Base-by-base conservation (phyloP, 768 basidiomycete species). In the Phanerochaete carnosa region DNA sequence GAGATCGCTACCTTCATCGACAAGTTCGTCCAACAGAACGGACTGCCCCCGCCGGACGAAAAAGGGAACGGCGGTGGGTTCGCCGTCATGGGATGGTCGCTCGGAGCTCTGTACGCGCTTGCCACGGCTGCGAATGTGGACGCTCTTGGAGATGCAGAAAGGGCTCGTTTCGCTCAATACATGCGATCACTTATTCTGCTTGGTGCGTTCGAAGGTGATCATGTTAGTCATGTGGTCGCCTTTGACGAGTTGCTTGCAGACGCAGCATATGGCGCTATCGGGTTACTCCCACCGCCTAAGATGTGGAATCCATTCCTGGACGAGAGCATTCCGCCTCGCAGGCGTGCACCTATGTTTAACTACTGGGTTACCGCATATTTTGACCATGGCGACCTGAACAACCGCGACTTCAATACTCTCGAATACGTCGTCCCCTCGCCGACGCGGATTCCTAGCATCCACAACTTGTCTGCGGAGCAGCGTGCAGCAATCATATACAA, bases 321-420 rank as follows among this genome's bases (percentile, higher is more conserved):
- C 35, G 61, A 59, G 2, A 64, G 59, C 5, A 67, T 77, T 2
- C 72, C 73, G 8, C 56, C 58, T 7, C 54, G 58, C 0, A 58
- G 58, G 19, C 71, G 66, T 8, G 28, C 65, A 16, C 62, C 58
- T 3, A 63, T 66, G 8, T 72, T 72, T 55, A 58, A 52, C 22
- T 68, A 70, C 39, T 75, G 74, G 72, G 49, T 72, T 11, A 72
- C 72, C 0, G 55, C 64, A 1, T 77, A 76, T 60, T 76, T 72
- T 61, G 64, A 74, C 16, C 74, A 77, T 45, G 63, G 65, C 45
- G 69, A 74, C 49, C 56, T 74, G 32, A 49, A 65, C 2, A 61
- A 65, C 15, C 65, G 66, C 2, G 65, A 71, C 59, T 58, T 64
- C 2, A 62, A 69, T 58, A 29, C 58, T 0, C 70, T 76, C 12